Evolutionary conservation across 2,329 filamentous ascomycete genomes (phyloP).

Genomic region (Pezicula radicicola): DNA sequence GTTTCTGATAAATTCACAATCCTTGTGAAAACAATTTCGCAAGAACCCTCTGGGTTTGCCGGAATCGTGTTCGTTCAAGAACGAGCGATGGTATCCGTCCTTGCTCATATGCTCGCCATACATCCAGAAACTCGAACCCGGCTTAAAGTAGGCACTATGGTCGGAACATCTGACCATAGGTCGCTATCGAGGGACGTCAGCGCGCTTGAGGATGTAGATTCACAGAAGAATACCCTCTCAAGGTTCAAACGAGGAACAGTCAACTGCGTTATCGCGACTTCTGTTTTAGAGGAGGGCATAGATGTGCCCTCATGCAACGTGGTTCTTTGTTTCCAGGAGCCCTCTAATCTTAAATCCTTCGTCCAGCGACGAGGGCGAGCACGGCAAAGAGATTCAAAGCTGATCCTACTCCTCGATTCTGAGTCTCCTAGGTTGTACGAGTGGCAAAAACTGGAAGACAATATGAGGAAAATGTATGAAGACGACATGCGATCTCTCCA

Average conservation of each 20-base stretch:
- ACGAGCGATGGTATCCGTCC: constrained; percentile 55
- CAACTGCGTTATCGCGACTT: constrained; percentile 58
- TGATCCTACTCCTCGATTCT: constrained; percentile 46
- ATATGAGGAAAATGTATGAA: constrained; percentile 55
- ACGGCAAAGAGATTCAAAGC: constrained; percentile 52
- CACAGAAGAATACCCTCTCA: constrained; percentile 36
- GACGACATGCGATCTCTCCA: constrained; percentile 26
- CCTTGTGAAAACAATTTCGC: constrained; percentile 51
- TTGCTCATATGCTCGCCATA: constrained; percentile 53
- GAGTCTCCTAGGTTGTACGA: constrained; percentile 34
- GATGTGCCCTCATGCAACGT: constrained; percentile 62
- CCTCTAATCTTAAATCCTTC: constrained; percentile 60
- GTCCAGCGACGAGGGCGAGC: constrained; percentile 64
- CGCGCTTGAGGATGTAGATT: constrained; percentile 32
- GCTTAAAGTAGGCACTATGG: constrained; percentile 51
- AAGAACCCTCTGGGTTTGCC: constrained; percentile 38
- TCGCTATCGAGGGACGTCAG: constrained; percentile 37
- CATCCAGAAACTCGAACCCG: constrained; percentile 45
- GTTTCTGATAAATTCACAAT: constrained; percentile 56
- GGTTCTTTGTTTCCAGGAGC: constrained; percentile 62
- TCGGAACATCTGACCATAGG: constrained; percentile 45
- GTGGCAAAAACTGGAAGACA: constrained; percentile 66
- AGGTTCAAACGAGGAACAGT: constrained; percentile 50
- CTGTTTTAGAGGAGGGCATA: constrained; percentile 65
- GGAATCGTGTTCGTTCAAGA: constrained; percentile 68